Percentiles rank a stretch among this genome's conserved stretches.
phyloP scores from a whole-genome alignment of 345 rosid species.

The Hevea brasiliensis region DNA sequence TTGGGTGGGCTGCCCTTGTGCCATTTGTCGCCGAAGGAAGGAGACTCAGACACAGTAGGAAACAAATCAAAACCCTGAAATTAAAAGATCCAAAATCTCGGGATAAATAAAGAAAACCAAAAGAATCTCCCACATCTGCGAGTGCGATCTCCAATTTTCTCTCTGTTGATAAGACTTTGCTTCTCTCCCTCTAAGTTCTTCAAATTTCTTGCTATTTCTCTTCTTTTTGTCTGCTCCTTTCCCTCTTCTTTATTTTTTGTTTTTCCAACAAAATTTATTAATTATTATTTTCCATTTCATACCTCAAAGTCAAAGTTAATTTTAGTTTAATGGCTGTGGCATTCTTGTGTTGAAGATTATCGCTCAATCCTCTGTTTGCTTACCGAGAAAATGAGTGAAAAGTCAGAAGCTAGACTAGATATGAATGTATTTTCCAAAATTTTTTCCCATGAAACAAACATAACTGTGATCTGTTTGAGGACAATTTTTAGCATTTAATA shows the following conservation, averaged over 20 bases:
- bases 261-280: neutral
- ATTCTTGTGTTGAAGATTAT: neutral
- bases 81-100: slow-evolving; percentile 42
- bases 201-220: slow-evolving; percentile 39
- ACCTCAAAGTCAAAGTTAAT: neutral
- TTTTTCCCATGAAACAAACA: too few relatives aligned
- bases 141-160: slow-evolving; percentile 45
- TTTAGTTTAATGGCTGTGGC: neutral
- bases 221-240: neutral
- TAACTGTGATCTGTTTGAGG: neutral
- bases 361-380: slow-evolving; percentile 19
- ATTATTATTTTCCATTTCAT: neutral
- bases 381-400: slow-evolving; percentile 26
- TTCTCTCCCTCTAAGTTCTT: slow-evolving; percentile 39
- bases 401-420: too few relatives aligned
- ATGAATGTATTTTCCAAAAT: too few relatives aligned
- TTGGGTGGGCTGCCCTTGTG: neutral
- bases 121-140: slow-evolving; percentile 25
- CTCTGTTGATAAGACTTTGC: slow-evolving; percentile 41
- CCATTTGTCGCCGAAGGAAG: slow-evolving; percentile 43
- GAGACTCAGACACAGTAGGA: neutral
- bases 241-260: neutral
- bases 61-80: slow-evolving; percentile 22
- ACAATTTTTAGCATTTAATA: neutral
- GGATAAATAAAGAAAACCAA: slow-evolving; percentile 42